Evolutionary conservation across 164 flowering plant genomes (phyloP).

Genomic region (Vitis cinerea): DNA sequence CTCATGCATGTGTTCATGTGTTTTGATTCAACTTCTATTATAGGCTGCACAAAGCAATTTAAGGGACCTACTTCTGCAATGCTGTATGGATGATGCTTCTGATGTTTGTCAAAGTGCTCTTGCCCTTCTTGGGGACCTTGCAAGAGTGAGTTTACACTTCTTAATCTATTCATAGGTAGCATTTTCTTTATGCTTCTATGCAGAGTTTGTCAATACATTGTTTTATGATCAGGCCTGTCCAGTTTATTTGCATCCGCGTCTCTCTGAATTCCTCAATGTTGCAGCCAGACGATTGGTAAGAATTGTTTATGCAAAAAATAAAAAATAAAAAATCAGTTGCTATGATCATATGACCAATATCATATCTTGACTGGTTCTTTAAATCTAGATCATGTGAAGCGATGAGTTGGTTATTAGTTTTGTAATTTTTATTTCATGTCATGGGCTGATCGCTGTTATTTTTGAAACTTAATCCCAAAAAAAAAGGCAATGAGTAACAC

Average conservation of each 20-base stretch:
- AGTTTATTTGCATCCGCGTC: slow-evolving; percentile 76
- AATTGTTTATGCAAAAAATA: not conserved
- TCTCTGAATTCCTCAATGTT: slow-evolving; percentile 74
- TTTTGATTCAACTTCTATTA: slow-evolving; percentile 4
- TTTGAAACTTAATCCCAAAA: too few relatives aligned
- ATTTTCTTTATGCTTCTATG: not conserved
- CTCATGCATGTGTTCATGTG: not conserved
- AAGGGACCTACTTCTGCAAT: slow-evolving; percentile 87
- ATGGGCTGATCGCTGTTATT: too few relatives aligned
- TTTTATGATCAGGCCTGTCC: slow-evolving; percentile 64
- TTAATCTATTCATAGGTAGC: not conserved
- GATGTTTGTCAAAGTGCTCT: slow-evolving; percentile 95
- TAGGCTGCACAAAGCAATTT: slow-evolving; percentile 84
- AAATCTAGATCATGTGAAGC: too few relatives aligned
- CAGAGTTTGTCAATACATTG: not conserved
- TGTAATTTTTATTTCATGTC: too few relatives aligned
- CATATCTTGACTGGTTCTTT: too few relatives aligned
- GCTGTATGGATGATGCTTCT: slow-evolving; percentile 87
- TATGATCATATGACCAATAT: too few relatives aligned
- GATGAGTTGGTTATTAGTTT: too few relatives aligned
- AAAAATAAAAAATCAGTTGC: too few relatives aligned
- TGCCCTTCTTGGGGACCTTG: slow-evolving; percentile 98
- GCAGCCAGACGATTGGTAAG: slow-evolving; percentile 87
- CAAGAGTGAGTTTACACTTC: slow-evolving; percentile 63
- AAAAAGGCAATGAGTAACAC: too few relatives aligned